Evolutionary conservation across 441 rosid genomes (phyloP).

Genomic region (Populus trichocarpa): DNA sequence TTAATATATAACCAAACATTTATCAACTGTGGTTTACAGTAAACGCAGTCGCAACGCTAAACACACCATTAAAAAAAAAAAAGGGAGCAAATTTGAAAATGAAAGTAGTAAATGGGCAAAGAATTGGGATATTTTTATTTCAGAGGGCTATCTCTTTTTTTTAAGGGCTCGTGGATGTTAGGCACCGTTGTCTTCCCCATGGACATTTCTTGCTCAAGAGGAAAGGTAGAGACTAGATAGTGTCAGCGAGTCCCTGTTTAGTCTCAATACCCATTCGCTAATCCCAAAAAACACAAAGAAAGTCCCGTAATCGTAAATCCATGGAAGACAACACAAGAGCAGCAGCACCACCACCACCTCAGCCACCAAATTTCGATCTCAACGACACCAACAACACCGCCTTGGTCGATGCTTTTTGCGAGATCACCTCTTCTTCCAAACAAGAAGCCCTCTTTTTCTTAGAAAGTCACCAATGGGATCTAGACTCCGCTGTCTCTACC

Average conservation of each 20-base stretch:
- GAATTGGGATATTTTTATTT: background rate
- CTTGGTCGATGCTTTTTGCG: constrained; percentile 62
- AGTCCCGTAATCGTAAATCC: background rate
- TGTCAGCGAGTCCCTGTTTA: background rate
- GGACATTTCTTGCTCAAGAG: background rate
- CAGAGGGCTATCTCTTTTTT: background rate
- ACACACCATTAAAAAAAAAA: too few species aligned
- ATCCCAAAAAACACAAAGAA: background rate
- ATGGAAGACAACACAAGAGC: background rate
- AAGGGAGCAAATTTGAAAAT: too few species aligned
- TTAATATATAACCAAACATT: too few species aligned
- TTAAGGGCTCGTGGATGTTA: background rate
- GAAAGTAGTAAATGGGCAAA: background rate
- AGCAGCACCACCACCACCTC: too few species aligned
- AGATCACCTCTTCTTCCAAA: constrained; percentile 71
- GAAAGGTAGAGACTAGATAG: background rate
- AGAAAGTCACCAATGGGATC: constrained; percentile 80
- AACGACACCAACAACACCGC: constrained; percentile 25
- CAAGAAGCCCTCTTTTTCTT: constrained; percentile 50
- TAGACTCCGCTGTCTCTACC: constrained; percentile 82
- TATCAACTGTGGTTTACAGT: too few species aligned
- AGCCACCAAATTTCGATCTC: background rate
- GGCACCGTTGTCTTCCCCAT: background rate
- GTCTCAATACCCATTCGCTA: background rate
- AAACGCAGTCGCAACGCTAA: too few species aligned